Evolutionary conservation across 176 grass and related monocot species (phyloP).

Genomic region (Oryza rufipogon): DNA sequence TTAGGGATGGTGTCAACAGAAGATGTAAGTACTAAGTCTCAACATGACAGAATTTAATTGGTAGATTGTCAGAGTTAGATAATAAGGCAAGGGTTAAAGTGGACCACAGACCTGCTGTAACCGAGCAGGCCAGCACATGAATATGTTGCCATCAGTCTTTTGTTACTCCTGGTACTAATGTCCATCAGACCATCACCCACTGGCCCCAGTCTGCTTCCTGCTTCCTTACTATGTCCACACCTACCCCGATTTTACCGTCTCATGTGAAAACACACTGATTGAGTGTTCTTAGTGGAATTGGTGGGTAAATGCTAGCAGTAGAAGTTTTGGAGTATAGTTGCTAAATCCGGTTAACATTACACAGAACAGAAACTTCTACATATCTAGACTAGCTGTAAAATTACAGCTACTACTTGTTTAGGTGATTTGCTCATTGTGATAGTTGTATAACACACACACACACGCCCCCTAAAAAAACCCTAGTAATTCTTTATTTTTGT

Average conservation of each 20-base stretch:
- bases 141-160: slow-evolving; percentile 49
- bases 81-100: slow-evolving; percentile 40
- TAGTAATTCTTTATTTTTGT: slow-evolving; percentile 12
- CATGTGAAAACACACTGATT: slow-evolving; percentile 4
- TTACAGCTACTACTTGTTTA: slow-evolving; percentile 6
- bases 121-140: slow-evolving; percentile 43
- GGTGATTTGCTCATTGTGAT: neutral
- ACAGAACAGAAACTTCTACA: neutral
- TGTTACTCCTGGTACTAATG: slow-evolving; percentile 47
- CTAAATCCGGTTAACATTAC: neutral
- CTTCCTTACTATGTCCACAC: slow-evolving; percentile 20
- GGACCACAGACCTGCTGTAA: slow-evolving; percentile 47
- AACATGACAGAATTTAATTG: slow-evolving; percentile 10
- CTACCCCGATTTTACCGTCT: neutral
- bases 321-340: slow-evolving; percentile 8
- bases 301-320: slow-evolving; percentile 7
- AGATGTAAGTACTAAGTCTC: slow-evolving; percentile 63
- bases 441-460: neutral
- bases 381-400: neutral
- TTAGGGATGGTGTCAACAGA: slow-evolving; percentile 57
- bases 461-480: neutral
- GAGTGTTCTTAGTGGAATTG: slow-evolving; percentile 15
- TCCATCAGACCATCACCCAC: slow-evolving; percentile 26
- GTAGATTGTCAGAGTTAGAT: slow-evolving; percentile 46
- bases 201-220: slow-evolving; percentile 16